Percentiles rank a stretch among this genome's conserved stretches.
Evolutionary conservation across 257 asterid genomes (phyloP).

Genomic region (Petrea volubilis): DNA sequence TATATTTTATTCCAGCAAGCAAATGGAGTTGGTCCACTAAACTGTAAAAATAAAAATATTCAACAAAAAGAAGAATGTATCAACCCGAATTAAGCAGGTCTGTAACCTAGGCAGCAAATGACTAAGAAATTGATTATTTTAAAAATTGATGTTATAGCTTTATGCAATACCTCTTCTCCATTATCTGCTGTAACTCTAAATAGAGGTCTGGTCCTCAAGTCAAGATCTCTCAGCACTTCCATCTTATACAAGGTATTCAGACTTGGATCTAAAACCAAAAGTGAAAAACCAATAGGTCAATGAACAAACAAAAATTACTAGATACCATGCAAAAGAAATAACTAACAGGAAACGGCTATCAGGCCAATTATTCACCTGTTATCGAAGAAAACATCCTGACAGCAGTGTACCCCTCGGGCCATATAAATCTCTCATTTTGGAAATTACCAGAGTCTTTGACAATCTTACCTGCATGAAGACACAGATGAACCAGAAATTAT

Average conservation of each 20-base stretch:
- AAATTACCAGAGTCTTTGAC: conserved; percentile 67
- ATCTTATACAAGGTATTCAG: conserved; percentile 58
- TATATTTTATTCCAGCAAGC: conserved; percentile 88
- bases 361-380: conserved; percentile 47
- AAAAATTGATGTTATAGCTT: conserved; percentile 18
- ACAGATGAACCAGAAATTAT: conserved; percentile 26
- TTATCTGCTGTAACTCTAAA: conserved; percentile 74
- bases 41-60: conserved; percentile 47
- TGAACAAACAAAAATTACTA: conserved; percentile 6
- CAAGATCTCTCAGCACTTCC: conserved; percentile 84
- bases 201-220: conserved; percentile 60
- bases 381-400: conserved; percentile 65
- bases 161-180: conserved; percentile 74
- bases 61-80: conserved; percentile 13
- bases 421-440: conserved; percentile 69
- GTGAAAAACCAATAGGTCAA: conserved; percentile 23
- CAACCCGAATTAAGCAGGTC: conserved; percentile 11
- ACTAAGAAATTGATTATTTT: conserved; percentile 11
- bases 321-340: conserved; percentile 9
- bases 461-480: conserved; percentile 65
- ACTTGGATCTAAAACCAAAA: conserved; percentile 66
- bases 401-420: conserved; percentile 94
- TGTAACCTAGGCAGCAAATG: background rate
- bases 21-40: conserved; percentile 77
- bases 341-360: conserved; percentile 14